Percentiles rank a stretch among this genome's conserved stretches.
These are phyloP conservation scores for Euphorbia tirucalli DNA, from an alignment of 345 rosid genomes.

Conservation along the genomic window DNA sequence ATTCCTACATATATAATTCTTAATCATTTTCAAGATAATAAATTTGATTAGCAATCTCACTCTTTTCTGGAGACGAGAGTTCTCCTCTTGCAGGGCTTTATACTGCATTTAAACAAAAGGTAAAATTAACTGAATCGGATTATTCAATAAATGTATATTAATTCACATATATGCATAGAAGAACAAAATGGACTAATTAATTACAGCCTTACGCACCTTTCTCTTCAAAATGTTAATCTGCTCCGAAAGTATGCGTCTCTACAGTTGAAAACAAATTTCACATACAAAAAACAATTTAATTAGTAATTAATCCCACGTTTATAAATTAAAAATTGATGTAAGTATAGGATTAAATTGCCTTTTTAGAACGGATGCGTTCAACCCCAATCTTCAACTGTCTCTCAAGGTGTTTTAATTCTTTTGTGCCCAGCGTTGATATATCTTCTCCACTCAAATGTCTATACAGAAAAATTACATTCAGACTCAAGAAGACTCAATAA, in stretches of 20 bases:
- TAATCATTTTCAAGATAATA: not conserved
- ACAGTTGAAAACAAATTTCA: not conserved
- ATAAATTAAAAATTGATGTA: no score
- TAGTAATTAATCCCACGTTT: no score
- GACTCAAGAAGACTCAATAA: no score
- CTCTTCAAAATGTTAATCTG: slow-evolving; percentile 40
- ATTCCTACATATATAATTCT: not conserved
- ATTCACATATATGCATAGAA: not conserved
- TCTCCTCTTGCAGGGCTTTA: slow-evolving; percentile 49
- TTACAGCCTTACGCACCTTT: slow-evolving; percentile 27
- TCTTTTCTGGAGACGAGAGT: slow-evolving; percentile 40
- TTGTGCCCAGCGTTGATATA: slow-evolving; percentile 36
- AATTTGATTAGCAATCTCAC: slow-evolving; percentile 35
- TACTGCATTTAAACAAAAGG: slow-evolving; percentile 40
- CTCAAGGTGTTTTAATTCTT: slow-evolving; percentile 51
- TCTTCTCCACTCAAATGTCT: slow-evolving; percentile 59
- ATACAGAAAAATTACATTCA: not conserved
- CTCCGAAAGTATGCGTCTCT: slow-evolving; percentile 43
- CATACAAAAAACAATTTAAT: not conserved
- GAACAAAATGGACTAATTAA: no score
- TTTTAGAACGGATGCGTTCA: slow-evolving; percentile 50
- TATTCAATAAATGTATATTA: not conserved
- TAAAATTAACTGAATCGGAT: not conserved
- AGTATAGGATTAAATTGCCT: slow-evolving; percentile 25
- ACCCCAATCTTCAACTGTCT: slow-evolving; percentile 45